Evolutionary conservation across 495 filamentous ascomycete species (phyloP).

Genomic region (Podospora pseudoanserina): DNA sequence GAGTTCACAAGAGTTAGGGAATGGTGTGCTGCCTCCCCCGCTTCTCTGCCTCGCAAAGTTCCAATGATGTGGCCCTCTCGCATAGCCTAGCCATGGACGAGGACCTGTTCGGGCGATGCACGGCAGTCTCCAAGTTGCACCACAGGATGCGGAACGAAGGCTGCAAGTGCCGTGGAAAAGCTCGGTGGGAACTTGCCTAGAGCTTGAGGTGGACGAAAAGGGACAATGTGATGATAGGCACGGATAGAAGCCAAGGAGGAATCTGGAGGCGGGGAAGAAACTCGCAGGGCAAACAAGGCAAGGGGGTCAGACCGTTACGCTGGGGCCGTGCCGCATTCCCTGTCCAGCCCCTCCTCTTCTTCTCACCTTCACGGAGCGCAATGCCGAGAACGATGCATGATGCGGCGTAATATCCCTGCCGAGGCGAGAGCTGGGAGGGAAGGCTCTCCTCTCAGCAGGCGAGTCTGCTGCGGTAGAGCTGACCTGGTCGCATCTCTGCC

Average conservation of each 20-base stretch:
- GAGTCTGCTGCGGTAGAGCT: not conserved
- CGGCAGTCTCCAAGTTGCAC: not conserved
- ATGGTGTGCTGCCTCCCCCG: constrained; percentile 10
- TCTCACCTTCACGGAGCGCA: constrained; percentile 25
- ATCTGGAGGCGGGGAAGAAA: constrained; percentile 2
- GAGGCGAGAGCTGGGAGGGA: constrained; percentile 11
- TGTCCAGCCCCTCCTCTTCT: constrained; percentile 4
- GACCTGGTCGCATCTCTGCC: not conserved
- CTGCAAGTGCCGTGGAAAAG: constrained; percentile 14
- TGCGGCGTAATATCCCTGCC: constrained; percentile 15
- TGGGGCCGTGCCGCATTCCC: constrained; percentile 9
- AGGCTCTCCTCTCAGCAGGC: constrained; percentile 8
- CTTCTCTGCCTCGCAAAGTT: constrained; percentile 7
- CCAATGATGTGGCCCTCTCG: not conserved
- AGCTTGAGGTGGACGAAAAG: not conserved
- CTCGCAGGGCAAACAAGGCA: not conserved
- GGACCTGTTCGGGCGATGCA: not conserved
- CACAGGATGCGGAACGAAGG: constrained; percentile 19
- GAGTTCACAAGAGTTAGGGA: constrained; percentile 11
- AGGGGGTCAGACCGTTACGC: constrained; percentile 12
- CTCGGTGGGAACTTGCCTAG: not conserved
- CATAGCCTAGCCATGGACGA: not conserved
- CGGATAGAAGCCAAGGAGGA: not conserved
- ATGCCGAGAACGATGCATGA: constrained; percentile 23
- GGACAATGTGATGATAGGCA: not conserved